Evolutionary conservation across 805 yeast genomes (phyloP).

Genomic region (Yamadazyma olivae): DNA sequence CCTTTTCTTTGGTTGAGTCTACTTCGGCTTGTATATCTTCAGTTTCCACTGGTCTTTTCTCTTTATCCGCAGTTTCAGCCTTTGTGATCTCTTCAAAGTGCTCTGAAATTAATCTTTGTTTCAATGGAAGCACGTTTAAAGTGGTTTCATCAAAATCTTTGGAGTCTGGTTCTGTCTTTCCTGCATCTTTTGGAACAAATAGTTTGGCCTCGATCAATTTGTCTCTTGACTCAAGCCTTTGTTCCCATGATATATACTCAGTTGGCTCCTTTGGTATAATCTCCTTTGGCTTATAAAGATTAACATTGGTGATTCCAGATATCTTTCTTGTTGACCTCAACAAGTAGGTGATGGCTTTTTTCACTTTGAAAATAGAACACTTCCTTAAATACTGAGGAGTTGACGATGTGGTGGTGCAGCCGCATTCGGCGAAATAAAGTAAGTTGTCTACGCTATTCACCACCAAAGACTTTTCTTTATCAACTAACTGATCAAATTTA

Average conservation of each 20-base stretch:
- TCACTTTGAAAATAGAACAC: conserved; percentile 58
- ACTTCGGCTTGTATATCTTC: not conserved
- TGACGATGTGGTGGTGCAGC: conserved; percentile 45
- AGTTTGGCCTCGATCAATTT: conserved; percentile 11
- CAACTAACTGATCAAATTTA: conserved; percentile 53
- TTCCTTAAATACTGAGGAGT: conserved; percentile 25
- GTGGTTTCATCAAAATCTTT: conserved; percentile 4
- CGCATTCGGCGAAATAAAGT: conserved; percentile 63
- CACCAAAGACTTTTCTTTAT: conserved; percentile 51
- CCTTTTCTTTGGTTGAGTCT: not conserved
- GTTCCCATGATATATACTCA: conserved; percentile 36
- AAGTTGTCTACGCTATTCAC: conserved; percentile 63
- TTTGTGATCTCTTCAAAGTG: not conserved
- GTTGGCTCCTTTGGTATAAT: conserved; percentile 27
- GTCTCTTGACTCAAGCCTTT: conserved; percentile 30
- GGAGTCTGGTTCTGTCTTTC: conserved; percentile 10
- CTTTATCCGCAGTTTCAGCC: not conserved
- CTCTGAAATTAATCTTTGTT: not conserved
- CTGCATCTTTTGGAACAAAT: conserved; percentile 1
- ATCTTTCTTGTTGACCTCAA: conserved; percentile 57
- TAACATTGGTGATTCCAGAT: conserved; percentile 35
- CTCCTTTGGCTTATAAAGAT: conserved; percentile 35
- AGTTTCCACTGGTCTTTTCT: not conserved
- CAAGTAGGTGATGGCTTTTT: conserved; percentile 58
- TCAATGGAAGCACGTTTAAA: not conserved